phyloP scores from a whole-genome alignment of 352 stramenopile species.

The Phytophthora pluvialis region DNA sequence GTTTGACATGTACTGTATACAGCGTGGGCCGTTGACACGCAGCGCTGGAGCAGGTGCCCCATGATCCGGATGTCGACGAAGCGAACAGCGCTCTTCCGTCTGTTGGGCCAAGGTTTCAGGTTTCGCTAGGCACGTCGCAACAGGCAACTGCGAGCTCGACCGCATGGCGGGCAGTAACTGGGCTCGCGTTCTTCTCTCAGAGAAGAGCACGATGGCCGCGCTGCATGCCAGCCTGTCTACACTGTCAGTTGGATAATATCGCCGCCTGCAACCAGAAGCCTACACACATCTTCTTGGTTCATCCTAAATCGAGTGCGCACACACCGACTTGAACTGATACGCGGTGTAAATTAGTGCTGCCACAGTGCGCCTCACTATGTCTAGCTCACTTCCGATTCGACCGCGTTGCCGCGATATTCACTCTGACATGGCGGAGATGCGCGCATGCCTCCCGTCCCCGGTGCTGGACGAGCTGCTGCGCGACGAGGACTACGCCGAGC shows the following conservation, averaged over 20 bases:
- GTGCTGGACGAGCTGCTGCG: slow-evolving; percentile 25
- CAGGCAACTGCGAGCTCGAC: slow-evolving; percentile 26
- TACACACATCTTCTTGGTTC: slow-evolving; percentile 2
- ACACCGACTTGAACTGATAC: too few relatives aligned
- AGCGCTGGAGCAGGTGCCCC: slow-evolving; percentile 7
- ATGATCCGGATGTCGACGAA: slow-evolving; percentile 11
- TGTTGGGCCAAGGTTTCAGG: slow-evolving; percentile 19
- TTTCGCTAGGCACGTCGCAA: slow-evolving; percentile 23
- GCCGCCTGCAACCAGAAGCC: background rate
- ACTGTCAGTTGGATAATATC: background rate
- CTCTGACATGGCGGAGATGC: slow-evolving; percentile 13
- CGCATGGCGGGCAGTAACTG: slow-evolving; percentile 23
- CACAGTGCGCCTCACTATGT: too few relatives aligned
- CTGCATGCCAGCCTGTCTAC: background rate
- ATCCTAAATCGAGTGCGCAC: background rate
- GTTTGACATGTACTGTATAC: background rate
- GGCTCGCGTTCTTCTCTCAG: slow-evolving; percentile 1
- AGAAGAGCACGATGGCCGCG: background rate
- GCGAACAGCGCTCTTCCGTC: slow-evolving; percentile 3
- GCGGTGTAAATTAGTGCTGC: too few relatives aligned
- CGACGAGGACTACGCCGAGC: slow-evolving; percentile 47
- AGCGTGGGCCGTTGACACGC: background rate
- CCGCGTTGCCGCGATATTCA: slow-evolving; percentile 18
- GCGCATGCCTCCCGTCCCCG: background rate
- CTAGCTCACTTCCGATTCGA: slow-evolving; percentile 23